These are phyloP conservation scores for Ustilago bromivora DNA, from an alignment of 1,284 basidiomycete species.

Conservation along the genomic window DNA sequence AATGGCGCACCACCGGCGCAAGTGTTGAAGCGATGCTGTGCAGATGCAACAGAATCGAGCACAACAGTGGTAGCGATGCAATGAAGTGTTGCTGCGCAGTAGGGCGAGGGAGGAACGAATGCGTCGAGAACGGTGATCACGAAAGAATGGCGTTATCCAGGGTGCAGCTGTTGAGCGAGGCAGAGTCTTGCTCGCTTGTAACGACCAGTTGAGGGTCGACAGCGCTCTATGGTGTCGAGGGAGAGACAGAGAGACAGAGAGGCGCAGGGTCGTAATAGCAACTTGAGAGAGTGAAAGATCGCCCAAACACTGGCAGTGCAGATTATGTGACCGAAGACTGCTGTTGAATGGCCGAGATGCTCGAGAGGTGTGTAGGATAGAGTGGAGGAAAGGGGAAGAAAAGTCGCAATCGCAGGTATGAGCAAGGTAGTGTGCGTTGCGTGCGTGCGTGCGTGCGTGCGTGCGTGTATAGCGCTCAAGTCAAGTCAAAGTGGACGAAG, in stretches of 20 bases:
- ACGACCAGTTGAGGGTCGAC: conserved; percentile 25
- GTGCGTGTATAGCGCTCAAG: not conserved
- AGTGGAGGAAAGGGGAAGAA: not conserved
- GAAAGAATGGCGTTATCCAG: conserved; percentile 47
- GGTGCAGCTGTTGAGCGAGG: conserved; percentile 10
- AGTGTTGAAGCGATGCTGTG: conserved; percentile 9
- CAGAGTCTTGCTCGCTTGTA: conserved; percentile 15
- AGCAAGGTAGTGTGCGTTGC: not conserved
- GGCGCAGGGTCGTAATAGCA: not conserved
- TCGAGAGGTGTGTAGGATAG: not conserved
- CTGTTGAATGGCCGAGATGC: not conserved
- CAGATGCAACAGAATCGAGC: conserved; percentile 6
- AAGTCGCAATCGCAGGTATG: not conserved
- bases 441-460: conserved; percentile 2
- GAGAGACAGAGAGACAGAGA: not conserved
- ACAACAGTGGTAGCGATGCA: conserved; percentile 1
- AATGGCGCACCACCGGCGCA: conserved; percentile 16
- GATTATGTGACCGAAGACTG: conserved; percentile 1
- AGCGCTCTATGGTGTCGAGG: not conserved
- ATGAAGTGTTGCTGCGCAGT: not conserved
- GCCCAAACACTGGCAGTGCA: conserved; percentile 1
- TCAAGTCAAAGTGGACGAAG: not conserved
- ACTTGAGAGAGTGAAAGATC: not conserved
- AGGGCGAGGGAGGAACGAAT: conserved; percentile 11
- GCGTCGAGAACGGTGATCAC: conserved; percentile 25